Conservation (phyloP, 2,329 filamentous ascomycete genomes). For the Onygenales sp. region DNA sequence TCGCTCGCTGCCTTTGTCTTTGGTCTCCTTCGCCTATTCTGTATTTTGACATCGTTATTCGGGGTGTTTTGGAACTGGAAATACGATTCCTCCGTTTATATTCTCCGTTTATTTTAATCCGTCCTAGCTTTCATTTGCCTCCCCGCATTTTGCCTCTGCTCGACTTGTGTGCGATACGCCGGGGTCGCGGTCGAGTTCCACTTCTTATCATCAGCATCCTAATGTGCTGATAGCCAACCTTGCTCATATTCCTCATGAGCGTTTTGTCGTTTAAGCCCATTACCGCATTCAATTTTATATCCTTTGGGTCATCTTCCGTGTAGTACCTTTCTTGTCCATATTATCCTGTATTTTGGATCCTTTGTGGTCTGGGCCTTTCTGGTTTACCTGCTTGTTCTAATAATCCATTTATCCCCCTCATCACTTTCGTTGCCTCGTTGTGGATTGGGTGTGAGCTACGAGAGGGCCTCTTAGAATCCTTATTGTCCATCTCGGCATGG, state of each 20-base stretch:
- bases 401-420: not conserved
- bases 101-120: not conserved
- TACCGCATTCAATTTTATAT: not conserved
- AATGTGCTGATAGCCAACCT: not conserved
- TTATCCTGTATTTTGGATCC: not conserved
- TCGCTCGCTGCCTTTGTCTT: not conserved
- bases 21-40: not conserved
- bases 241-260: not conserved
- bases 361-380: not conserved
- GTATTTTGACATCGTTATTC: not conserved
- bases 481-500: conserved; percentile 34
- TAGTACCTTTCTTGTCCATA: not conserved
- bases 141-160: conserved; percentile 1
- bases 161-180: not conserved
- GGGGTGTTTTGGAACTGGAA: not conserved
- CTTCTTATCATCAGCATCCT: not conserved
- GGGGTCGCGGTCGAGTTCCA: not conserved
- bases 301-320: not conserved
- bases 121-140: not conserved
- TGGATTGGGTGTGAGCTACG: not conserved
- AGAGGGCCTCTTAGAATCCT: conserved; percentile 5
- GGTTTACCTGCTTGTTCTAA: not conserved
- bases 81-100: not conserved
- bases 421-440: not conserved
- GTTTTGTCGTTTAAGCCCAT: not conserved